Base-by-base conservation (phyloP, 257 asterid genomes). In the Craterostigma plantagineum region DNA sequence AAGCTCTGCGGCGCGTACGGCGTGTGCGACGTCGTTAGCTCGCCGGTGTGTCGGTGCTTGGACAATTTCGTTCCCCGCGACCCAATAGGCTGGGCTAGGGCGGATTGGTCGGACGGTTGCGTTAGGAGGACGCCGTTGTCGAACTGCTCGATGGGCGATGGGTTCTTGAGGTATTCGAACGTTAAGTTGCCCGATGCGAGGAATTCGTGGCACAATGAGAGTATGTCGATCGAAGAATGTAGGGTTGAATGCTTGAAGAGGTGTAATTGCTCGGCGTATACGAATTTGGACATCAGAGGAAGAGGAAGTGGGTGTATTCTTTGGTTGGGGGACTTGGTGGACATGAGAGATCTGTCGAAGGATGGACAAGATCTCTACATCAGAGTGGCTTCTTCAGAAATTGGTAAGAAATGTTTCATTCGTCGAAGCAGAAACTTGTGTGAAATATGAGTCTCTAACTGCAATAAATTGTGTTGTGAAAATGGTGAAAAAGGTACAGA, bases 361-460 rank as follows among this genome's bases (percentile, higher is more conserved):
- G 43, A 14, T 6, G 56, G 54, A 10, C 58, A 56, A 17, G 55
- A 41, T 33, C 34, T 68, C 15, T 63, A 56, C 35, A 53, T 68
- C 35, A 53, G 71, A 49, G 35, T 69, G 58, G 55, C 66, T 35
- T 35, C 61, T 15, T 48, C 72, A 9, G 67, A 64, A 18, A 16
- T 45, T 39, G 63, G 66, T 62, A 34, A 16, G n/a, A 15, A 14
- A 11, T 6, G 5, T 8, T 0, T 8, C 38, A 27, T 1, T 14
- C 5, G n/a, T n/a, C n/a, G n/a, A 7, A 11, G 16, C 13, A 10
- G 6, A 39, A 7, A 5, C 1, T 11, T 39, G n/a, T n/a, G n/a
- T n/a, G n/a, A n/a, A n/a, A n/a, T n/a, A n/a, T n/a, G n/a, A n/a
- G n/a, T n/a, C n/a, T n/a, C n/a, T n/a, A n/a, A n/a, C n/a, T n/a